Base-by-base conservation (phyloP, 2,329 filamentous ascomycete species). In the Ophiostoma populinum region DNA sequence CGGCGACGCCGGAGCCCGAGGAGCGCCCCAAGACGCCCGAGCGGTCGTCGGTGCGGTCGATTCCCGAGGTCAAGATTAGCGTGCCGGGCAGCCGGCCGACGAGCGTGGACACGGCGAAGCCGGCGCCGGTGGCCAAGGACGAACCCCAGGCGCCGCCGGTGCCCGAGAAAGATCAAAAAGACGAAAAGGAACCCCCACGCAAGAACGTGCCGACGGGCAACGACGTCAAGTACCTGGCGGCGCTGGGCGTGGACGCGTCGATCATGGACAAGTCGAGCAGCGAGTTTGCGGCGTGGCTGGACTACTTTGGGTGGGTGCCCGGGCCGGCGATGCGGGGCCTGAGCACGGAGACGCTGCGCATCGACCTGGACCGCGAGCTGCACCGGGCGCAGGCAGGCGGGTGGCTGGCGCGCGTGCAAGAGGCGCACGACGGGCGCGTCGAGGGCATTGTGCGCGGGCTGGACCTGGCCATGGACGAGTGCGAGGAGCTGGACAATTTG, bases 401-500 rank as follows among this genome's bases (percentile, higher is more conserved):
- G 41, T 95, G 87, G 86, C 64, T 95, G 32, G 77, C 79, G 34
- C 77, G 87, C 40, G 68, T 77, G 44, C 63, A 87, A 45, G 80
- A 90, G 45, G 85, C 93, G 48, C 87, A 95, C 47, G 87, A 95
- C 51, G 85, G 90, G 42, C 73, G 87, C 39, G 80, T 94, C 2
- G 77, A 83, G 39, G 79, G 80, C 18, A 82, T 98, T 45, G 85
- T 87, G 47, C 70, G 63, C 38, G 75, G 92, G 36, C 76, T 98
- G 36, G 87, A 98, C 50, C 67, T 77, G 43, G 80, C 85, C n/a
- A 85, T 98, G 47, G 70, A 76, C 15, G 90, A 98, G 57, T 95
- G 90, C 49, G 92, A 98, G 47, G 87, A 95, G 57, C 63, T 98
- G 39, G 90, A 98, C 52, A 92, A 92, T 40, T 64, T 98, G 25